phyloP scores from a whole-genome alignment of 2,329 filamentous ascomycete species.

The Clarireedia homoeocarpa region DNA sequence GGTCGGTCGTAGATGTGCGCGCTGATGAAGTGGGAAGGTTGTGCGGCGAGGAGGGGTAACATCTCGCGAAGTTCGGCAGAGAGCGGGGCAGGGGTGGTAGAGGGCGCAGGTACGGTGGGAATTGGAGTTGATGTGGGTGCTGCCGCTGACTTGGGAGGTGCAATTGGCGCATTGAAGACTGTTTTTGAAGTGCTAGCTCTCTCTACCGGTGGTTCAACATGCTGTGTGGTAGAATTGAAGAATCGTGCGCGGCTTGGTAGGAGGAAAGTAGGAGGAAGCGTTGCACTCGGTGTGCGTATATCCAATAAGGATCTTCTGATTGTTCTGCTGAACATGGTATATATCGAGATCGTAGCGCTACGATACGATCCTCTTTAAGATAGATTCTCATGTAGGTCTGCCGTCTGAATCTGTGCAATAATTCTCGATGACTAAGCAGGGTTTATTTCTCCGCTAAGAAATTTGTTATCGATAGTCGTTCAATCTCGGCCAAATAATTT shows the following conservation, averaged over 20 bases:
- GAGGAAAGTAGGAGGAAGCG: constrained; percentile 43
- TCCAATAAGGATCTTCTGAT: constrained; percentile 57
- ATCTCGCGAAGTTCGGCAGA: constrained; percentile 51
- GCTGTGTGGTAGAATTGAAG: constrained; percentile 44
- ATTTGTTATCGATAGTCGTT: constrained; percentile 16
- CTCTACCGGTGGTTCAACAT: constrained; percentile 34
- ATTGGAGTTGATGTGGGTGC: constrained; percentile 4
- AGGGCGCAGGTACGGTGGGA: constrained; percentile 12
- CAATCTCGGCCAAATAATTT: constrained; percentile 4
- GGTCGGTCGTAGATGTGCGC: constrained; percentile 71
- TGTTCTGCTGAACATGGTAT: constrained; percentile 36
- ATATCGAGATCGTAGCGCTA: constrained; percentile 4
- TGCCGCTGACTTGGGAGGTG: constrained; percentile 4
- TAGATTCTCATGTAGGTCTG: constrained; percentile 1
- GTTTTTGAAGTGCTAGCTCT: constrained; percentile 5
- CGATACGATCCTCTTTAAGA: constrained; percentile 7
- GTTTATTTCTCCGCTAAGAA: constrained; percentile 6
- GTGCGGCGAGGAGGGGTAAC: constrained; percentile 63
- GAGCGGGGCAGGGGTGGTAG: constrained; percentile 31
- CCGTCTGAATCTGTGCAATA: constrained; percentile 1
- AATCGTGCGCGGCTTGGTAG: constrained; percentile 36
- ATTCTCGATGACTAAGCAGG: constrained; percentile 6
- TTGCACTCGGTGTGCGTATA: constrained; percentile 37
- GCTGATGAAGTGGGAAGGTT: constrained; percentile 71
- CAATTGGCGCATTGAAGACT: constrained; percentile 15